A percentile compares a stretch with the other conserved stretches of the same genome.
phyloP scores from a whole-genome alignment of 192 early-diverging fungal genomes.

The Backusella tarrabulga region DNA sequence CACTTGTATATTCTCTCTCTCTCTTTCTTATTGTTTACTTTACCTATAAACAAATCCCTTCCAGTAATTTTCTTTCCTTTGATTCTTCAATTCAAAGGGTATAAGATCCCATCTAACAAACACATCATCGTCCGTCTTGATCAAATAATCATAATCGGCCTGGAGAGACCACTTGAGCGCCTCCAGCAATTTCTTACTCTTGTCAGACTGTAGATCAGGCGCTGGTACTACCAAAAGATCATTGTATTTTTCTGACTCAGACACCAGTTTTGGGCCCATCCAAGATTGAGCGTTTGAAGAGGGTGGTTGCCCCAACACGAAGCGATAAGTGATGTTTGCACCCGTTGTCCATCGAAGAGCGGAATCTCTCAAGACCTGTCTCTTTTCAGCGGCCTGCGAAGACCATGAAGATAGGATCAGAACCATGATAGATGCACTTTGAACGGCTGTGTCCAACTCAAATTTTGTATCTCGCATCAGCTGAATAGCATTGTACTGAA shows the following conservation, averaged over 20 bases:
- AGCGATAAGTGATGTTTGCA: slow-evolving; percentile 46
- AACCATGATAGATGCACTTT: slow-evolving; percentile 36
- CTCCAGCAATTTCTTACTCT: slow-evolving; percentile 51
- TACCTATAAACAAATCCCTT: slow-evolving; percentile 58
- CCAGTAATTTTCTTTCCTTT: slow-evolving; percentile 50
- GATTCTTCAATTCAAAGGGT: slow-evolving; percentile 35
- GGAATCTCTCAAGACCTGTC: slow-evolving; percentile 46
- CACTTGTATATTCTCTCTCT: neutral
- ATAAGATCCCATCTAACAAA: slow-evolving; percentile 57
- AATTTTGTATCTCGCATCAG: slow-evolving; percentile 28
- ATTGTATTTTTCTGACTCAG: slow-evolving; percentile 42
- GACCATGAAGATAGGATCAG: slow-evolving; percentile 57
- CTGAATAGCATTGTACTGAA: slow-evolving; percentile 38
- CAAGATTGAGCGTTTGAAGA: slow-evolving; percentile 33
- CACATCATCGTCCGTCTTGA: slow-evolving; percentile 61
- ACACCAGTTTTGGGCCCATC: slow-evolving; percentile 43
- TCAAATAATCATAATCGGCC: slow-evolving; percentile 48
- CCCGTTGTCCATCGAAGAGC: slow-evolving; percentile 36
- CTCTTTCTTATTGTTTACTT: neutral
- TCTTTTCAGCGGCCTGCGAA: slow-evolving; percentile 35
- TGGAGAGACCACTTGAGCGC: slow-evolving; percentile 51
- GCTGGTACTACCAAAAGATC: slow-evolving; percentile 55
- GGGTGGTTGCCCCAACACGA: slow-evolving; percentile 52
- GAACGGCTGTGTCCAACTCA: slow-evolving; percentile 14
- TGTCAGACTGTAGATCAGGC: slow-evolving; percentile 46